These are phyloP conservation scores for Solanum hybrid DNA, from an alignment of 305 asterid genomes.

Conservation along the genomic window DNA sequence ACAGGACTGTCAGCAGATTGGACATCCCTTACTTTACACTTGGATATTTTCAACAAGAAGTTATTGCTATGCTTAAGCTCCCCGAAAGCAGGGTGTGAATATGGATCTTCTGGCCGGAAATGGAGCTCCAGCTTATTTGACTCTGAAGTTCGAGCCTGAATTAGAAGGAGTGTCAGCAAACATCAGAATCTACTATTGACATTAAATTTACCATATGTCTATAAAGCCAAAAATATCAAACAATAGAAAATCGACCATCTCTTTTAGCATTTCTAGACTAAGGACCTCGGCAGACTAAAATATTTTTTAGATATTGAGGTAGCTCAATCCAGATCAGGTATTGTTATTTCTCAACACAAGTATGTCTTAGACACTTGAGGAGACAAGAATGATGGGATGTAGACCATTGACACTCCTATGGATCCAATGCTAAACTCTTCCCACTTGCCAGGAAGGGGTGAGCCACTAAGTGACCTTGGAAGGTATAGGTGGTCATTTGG, in stretches of 20 bases:
- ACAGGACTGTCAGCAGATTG: slow-evolving; percentile 15
- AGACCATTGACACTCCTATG: not conserved
- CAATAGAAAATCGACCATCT: not conserved
- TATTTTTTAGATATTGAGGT: not conserved
- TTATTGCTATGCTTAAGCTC: slow-evolving; percentile 49
- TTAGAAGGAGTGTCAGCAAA: not conserved
- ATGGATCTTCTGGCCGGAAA: slow-evolving; percentile 96
- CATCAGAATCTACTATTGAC: not conserved
- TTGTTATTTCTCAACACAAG: not conserved
- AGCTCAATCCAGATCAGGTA: not conserved
- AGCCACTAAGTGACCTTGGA: not conserved
- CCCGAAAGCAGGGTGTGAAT: slow-evolving; percentile 83
- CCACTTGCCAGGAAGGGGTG: not conserved
- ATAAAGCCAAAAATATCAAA: not conserved
- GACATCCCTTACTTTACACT: slow-evolving; percentile 28
- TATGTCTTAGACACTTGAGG: not conserved
- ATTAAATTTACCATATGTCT: not conserved
- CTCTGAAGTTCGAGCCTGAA: slow-evolving; percentile 53
- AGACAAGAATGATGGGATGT: not conserved
- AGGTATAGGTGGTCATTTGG: not conserved
- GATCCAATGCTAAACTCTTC: not conserved
- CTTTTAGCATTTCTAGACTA: not conserved
- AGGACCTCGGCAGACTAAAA: not conserved
- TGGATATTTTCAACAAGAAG: slow-evolving; percentile 59
- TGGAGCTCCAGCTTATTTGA: slow-evolving; percentile 63